Evolutionary conservation across 768 basidiomycete genomes (phyloP), one percentile per base, ranked within the genome.

Genomic region (Mycena belliarum): DNA sequence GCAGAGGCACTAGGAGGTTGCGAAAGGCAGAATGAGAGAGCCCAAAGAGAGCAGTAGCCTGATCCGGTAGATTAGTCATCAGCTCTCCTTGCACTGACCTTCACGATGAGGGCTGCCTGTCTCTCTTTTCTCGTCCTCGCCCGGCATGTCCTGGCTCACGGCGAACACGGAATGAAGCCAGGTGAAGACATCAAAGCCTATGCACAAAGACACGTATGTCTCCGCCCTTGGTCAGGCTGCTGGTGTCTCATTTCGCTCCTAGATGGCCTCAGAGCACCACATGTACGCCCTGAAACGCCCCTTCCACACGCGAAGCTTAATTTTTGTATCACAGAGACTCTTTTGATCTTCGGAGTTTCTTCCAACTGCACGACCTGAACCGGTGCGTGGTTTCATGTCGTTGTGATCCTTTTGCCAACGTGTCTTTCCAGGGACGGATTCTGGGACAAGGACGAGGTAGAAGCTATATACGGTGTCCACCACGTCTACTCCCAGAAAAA

Each of bases 381-480:
- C 76, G 85, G 89, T 88, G 59, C 61, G 81, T 67, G 25, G 24
- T 32, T 38, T 41, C 51, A 12, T 33, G 32, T 37, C 37, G 24
- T 35, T 41, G 23, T 20, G 15, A 10, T 15, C 9, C 23, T 25
- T 21, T n/a, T 42, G 45, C 28, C 44, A 44, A 60, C 44, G 58
- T 60, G 24, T 47, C 47, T 48, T 48, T 26, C 15, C 65, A 91
- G 89, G 37, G 86, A 98, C 67, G 92, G 92, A 0, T 66, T 82
- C 51, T 93, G 93, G 87, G 88, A 92, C 69, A 78, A 79, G 57
- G 86, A 87, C 52, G 96, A 99, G 71, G 89, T 99, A 59, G 90
- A 97, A 72, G 94, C 95, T 20, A 86, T 99, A 37, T 99, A 99
- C 64, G 96, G 96, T 51, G 89, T 98, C 9, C 94, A 97, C 71